Evolutionary conservation across 2,329 filamentous ascomycete species (phyloP), one percentile per base, ranked within the genome.

Genomic region (Ceratocystis alfenasii): DNA sequence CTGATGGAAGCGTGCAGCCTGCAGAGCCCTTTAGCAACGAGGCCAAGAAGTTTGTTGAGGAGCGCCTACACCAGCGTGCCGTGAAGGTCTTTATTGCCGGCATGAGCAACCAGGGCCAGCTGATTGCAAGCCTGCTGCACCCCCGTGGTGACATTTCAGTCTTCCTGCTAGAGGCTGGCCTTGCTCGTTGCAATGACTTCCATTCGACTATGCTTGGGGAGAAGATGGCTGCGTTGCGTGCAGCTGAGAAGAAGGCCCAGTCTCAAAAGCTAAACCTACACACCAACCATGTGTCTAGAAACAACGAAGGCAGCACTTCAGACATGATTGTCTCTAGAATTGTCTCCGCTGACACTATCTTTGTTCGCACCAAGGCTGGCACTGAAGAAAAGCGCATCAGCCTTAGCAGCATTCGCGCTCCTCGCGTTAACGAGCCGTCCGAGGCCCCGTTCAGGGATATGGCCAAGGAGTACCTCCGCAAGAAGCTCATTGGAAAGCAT

Each of bases 401-500:
- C 75, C 80, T 99, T 67, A 96, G 90, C 80, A 97, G 93, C 74
- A 84, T 97, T 68, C 87, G 94, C 69, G 93, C 94, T 66, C 94
- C 94, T n/a, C 92, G 95, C 73, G 83, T 88, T 2, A 87, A 86
- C 61, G 93, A 97, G 74, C 83, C 89, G 22, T 87, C 90, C 66
- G 93, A 97, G 76, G 83, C 89, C 50, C 90, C 91, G 0, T 99
- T 93, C 79, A 83, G 86, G 70, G 88, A 94, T 12, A 93, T 96
- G 73, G 93, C 94, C 41, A 99, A 99, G 79, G 94, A 99, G 74
- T 97, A 93, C 74, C 76, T 97, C 69, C 87, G 94, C 65, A 96
- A 96, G 81, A 90, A 87, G 75, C 76, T 96, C 41, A 99, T 99
- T 72, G 94, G 92, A 68, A 99, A 99, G 80, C 90, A 96, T 70